Conservation (phyloP, 495 filamentous ascomycete species). For the Tetracladium setigerum region DNA sequence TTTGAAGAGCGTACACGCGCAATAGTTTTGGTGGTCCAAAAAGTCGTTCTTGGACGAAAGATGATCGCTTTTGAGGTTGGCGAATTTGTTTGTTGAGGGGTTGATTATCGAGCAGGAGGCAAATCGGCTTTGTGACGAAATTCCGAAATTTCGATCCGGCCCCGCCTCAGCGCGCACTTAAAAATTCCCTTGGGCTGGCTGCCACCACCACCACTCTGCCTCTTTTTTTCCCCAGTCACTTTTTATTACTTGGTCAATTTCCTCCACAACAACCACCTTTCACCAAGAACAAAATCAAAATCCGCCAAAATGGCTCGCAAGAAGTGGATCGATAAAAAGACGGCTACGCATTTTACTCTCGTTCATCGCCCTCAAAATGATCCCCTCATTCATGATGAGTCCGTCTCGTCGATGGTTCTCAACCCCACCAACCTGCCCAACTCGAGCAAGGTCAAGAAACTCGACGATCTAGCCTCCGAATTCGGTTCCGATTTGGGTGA, state of each 20-base stretch:
- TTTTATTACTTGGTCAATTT: conserved; percentile 1
- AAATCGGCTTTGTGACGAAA: conserved; percentile 12
- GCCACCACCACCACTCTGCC: too few species aligned
- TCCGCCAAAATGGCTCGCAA: conserved; percentile 63
- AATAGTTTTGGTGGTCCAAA: too few species aligned
- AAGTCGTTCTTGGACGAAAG: too few species aligned
- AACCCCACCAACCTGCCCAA: conserved; percentile 43
- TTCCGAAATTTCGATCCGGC: conserved; percentile 1
- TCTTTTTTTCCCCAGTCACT: conserved; percentile 4
- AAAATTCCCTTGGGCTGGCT: conserved; percentile 4
- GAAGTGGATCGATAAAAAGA: conserved; percentile 94
- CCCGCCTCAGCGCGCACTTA: conserved; percentile 1
- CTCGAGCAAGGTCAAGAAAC: conserved; percentile 51
- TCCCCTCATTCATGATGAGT: conserved; percentile 81
- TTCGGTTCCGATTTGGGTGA: conserved; percentile 53
- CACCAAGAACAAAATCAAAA: conserved; percentile 20
- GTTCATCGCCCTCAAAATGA: conserved; percentile 96
- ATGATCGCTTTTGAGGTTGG: too few species aligned
- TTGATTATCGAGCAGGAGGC: conserved; percentile 13
- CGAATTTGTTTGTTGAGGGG: neutral
- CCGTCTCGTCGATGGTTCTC: conserved; percentile 76
- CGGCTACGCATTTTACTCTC: conserved; percentile 82
- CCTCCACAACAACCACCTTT: neutral
- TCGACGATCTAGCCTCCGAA: conserved; percentile 69
- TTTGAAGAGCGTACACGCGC: too few species aligned